These are phyloP conservation scores for Neofusicoccum laricinum DNA, from an alignment of 2,329 filamentous ascomycete species.

Conservation along the genomic window DNA sequence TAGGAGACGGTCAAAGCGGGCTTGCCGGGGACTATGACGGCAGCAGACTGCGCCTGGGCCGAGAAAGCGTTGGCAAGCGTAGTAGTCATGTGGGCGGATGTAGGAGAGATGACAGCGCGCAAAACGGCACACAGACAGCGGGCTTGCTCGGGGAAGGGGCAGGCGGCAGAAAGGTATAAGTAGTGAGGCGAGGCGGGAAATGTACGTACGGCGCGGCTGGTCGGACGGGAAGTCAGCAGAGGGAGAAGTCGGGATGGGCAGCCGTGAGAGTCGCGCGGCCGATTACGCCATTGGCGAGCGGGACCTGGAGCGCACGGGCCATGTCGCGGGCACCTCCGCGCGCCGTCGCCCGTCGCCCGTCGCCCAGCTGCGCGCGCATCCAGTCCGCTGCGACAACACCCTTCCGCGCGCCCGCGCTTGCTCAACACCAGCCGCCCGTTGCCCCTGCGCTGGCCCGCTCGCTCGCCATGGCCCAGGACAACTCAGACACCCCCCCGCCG, in stretches of 20 bases:
- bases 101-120: background rate
- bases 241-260: conserved; percentile 2
- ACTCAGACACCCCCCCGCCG: conserved; percentile 6
- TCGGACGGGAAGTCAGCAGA: conserved; percentile 10
- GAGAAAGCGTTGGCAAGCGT: conserved; percentile 60
- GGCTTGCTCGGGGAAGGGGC: background rate
- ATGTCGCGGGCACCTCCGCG: background rate
- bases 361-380: conserved; percentile 7
- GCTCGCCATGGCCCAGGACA: conserved; percentile 14
- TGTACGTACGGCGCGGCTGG: background rate
- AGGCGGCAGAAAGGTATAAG: background rate
- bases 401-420: background rate
- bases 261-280: background rate
- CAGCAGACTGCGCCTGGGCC: conserved; percentile 50
- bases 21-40: conserved; percentile 71
- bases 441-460: background rate
- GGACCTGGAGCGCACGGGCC: background rate
- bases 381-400: background rate
- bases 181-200: background rate
- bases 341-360: background rate
- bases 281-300: conserved; percentile 7
- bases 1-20: conserved; percentile 68
- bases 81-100: conserved; percentile 48
- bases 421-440: background rate
- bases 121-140: background rate